These are phyloP conservation scores for Phytophthora macrochlamydospora DNA, from an alignment of 352 stramenopile genomes.

Conservation along the genomic window DNA sequence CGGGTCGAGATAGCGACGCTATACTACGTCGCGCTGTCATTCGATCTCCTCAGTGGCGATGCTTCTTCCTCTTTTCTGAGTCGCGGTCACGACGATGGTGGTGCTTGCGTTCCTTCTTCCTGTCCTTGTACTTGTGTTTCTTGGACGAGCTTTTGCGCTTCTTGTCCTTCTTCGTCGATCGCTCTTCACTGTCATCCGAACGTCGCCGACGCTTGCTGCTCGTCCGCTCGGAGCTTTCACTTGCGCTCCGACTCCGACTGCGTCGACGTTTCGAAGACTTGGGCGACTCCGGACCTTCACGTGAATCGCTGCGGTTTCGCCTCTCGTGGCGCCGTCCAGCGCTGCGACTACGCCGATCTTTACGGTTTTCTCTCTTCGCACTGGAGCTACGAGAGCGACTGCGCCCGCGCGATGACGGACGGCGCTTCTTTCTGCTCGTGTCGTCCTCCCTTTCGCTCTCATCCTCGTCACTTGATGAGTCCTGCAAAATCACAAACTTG, in stretches of 20 bases:
- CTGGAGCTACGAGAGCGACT: slow-evolving; percentile 43
- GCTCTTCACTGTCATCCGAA: slow-evolving; percentile 20
- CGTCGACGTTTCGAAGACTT: slow-evolving; percentile 20
- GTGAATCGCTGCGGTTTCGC: slow-evolving; percentile 25
- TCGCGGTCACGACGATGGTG: slow-evolving; percentile 30
- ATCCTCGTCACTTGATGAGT: slow-evolving; percentile 60
- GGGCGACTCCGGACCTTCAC: slow-evolving; percentile 5
- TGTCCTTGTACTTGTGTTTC: slow-evolving; percentile 48
- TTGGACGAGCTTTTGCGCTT: slow-evolving; percentile 36
- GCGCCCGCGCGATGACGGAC: slow-evolving; percentile 30
- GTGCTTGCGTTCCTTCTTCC: slow-evolving; percentile 52
- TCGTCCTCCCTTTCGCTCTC: slow-evolving; percentile 36
- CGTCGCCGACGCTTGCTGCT: slow-evolving; percentile 19
- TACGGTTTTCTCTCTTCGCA: slow-evolving; percentile 24
- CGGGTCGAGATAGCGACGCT: too few relatives aligned
- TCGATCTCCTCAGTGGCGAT: slow-evolving; percentile 7
- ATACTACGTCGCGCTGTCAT: too few relatives aligned
- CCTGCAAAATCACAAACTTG: slow-evolving; percentile 14
- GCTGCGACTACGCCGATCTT: slow-evolving; percentile 26
- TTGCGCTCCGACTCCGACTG: slow-evolving; percentile 26
- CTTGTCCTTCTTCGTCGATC: slow-evolving; percentile 41
- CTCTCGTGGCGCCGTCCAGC: slow-evolving; percentile 22
- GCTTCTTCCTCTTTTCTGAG: slow-evolving; percentile 37
- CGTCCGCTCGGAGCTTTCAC: slow-evolving; percentile 13
- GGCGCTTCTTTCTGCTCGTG: slow-evolving; percentile 13